A percentile compares a stretch with the other conserved stretches of the same genome.
Conservation (phyloP, 352 stramenopile species). For the Phytophthora multivora region DNA sequence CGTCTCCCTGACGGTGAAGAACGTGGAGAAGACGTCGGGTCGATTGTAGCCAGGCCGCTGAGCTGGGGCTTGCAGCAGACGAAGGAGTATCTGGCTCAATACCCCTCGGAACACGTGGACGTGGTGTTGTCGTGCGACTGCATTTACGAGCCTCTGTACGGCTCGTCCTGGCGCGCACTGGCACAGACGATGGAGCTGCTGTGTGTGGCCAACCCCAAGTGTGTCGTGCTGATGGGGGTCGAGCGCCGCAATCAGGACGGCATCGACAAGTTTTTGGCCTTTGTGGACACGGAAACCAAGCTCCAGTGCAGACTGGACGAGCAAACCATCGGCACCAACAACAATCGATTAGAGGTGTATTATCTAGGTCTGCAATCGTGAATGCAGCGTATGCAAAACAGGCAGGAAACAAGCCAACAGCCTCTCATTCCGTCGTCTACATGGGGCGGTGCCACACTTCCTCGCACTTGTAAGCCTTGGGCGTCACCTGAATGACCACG, state of each 20-base stretch:
- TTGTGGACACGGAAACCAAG: conserved; percentile 51
- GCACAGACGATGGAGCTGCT: conserved; percentile 89
- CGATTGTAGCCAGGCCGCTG: conserved; percentile 59
- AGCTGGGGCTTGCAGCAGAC: conserved; percentile 87
- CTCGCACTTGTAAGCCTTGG: conserved; percentile 94
- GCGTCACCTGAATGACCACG: conserved; percentile 95
- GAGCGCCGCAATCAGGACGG: conserved; percentile 83
- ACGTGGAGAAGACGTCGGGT: conserved; percentile 15
- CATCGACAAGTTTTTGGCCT: conserved; percentile 81
- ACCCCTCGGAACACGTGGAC: conserved; percentile 74
- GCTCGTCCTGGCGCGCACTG: conserved; percentile 87
- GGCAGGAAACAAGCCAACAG: background rate
- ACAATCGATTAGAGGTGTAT: conserved; percentile 77
- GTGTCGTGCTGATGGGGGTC: conserved; percentile 76
- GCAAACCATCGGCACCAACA: conserved; percentile 45
- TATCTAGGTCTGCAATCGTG: conserved; percentile 42
- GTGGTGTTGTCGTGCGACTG: conserved; percentile 95
- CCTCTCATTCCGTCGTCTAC: conserved; percentile 40
- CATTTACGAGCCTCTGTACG: conserved; percentile 95
- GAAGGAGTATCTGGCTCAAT: conserved; percentile 56
- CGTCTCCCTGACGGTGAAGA: conserved; percentile 23
- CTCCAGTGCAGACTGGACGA: conserved; percentile 56
- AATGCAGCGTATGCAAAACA: conserved; percentile 16
- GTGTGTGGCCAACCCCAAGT: conserved; percentile 54
- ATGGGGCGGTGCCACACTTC: conserved; percentile 92